Evolutionary conservation across 345 rosid species (phyloP), one percentile per base, ranked within the genome.

Genomic region (Sapria himalayana): DNA sequence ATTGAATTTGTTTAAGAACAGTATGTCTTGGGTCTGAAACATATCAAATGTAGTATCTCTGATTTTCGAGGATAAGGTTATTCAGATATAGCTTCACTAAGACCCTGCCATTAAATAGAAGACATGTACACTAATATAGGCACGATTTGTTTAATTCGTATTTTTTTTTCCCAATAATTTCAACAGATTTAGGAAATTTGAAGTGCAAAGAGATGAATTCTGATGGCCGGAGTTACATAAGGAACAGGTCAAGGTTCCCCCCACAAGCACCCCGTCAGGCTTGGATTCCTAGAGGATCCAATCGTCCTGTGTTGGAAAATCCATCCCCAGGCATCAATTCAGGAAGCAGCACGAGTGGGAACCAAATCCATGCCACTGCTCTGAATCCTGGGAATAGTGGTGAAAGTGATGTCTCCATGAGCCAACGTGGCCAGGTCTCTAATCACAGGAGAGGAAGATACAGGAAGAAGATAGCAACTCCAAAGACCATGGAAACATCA

Each of bases 201-300:
- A n/a, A n/a, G n/a, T n/a, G n/a, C n/a, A n/a, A n/a, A n/a, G n/a
- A n/a, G n/a, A 70, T 81, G 97, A 76, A 75, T 61, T 64, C 40
- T 51, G 85, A 76, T 25, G 47, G 51, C 37, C 54, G 72, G 37
- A 64, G 54, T 63, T 70, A 78, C 3, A 46, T 69, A 20, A 64
- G 77, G 58, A 69, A 64, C 17, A 56, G 81, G 64, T 34, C 72
- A 22, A 53, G 92, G 45, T 17, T 13, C 11, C 48, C 57, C 21
- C 43, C 61, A 12, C 69, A 48, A 41, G 45, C 27, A 25, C 15
- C 64, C 13, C 85, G 74, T 33, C 92, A 56, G 33, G 69, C 62
- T 6, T 81, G 97, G 97, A 60, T 81, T 19, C 94, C 85, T 7
- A 69, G 82, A 62, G 75, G 60, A 17, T 33, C 71, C 33, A 31